Conservation (phyloP, 495 filamentous ascomycete species). For the Hyaloscypha bicolor region DNA sequence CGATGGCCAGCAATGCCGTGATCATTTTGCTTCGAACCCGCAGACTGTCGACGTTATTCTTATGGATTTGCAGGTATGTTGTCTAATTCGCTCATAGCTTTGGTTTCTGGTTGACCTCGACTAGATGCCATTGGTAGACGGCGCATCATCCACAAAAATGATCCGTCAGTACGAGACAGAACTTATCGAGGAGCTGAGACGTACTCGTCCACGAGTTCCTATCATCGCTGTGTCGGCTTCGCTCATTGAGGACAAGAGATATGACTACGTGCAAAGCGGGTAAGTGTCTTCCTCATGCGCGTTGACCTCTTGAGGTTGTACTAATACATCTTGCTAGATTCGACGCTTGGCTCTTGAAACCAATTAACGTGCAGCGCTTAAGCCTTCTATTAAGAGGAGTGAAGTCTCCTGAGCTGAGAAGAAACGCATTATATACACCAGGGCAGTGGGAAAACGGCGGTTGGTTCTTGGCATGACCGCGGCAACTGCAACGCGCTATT, state of each 20-base stretch:
- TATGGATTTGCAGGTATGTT: slow-evolving; percentile 84
- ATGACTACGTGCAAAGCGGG: slow-evolving; percentile 72
- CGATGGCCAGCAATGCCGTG: slow-evolving; percentile 89
- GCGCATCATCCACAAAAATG: slow-evolving; percentile 74
- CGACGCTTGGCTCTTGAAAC: slow-evolving; percentile 74
- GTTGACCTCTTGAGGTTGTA: slow-evolving; percentile 54
- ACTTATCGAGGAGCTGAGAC: slow-evolving; percentile 20
- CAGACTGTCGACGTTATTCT: slow-evolving; percentile 74
- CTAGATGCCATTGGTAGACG: slow-evolving; percentile 88
- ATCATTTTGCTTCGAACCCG: slow-evolving; percentile 60
- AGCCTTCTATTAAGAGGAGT: slow-evolving; percentile 62
- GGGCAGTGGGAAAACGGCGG: slow-evolving; percentile 75
- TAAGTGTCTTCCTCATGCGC: slow-evolving; percentile 35
- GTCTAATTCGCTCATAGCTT: slow-evolving; percentile 10
- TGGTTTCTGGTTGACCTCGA: not conserved
- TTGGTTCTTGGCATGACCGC: slow-evolving; percentile 53
- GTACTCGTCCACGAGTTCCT: slow-evolving; percentile 55
- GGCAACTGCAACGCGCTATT: not conserved
- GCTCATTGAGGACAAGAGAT: slow-evolving; percentile 67
- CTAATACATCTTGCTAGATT: slow-evolving; percentile 7
- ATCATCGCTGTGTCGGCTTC: slow-evolving; percentile 93
- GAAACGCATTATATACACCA: slow-evolving; percentile 53
- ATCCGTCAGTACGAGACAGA: slow-evolving; percentile 71
- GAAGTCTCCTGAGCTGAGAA: slow-evolving; percentile 45
- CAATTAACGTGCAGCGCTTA: slow-evolving; percentile 70